Evolutionary conservation across 1,284 basidiomycete genomes (phyloP).

Genomic region (Papiliotrema nemorosa): DNA sequence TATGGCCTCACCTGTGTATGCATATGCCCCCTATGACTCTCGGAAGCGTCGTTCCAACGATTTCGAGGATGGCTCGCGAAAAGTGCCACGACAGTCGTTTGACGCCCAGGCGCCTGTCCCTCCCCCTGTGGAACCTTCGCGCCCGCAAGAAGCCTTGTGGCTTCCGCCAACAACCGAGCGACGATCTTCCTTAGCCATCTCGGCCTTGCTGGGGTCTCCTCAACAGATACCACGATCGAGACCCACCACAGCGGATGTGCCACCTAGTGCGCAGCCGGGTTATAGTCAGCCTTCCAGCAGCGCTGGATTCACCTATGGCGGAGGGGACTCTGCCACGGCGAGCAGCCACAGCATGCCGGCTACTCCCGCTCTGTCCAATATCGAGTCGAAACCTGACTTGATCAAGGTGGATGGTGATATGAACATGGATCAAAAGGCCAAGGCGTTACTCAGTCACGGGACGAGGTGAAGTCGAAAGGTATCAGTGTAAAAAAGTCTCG

Average conservation of each 20-base stretch:
- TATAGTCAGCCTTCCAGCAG: not conserved
- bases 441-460: conserved; percentile 14
- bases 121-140: conserved; percentile 9
- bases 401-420: conserved; percentile 1
- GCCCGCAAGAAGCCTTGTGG: conserved; percentile 33
- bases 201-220: conserved; percentile 42
- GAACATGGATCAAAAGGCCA: conserved; percentile 21
- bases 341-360: conserved; percentile 9
- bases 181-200: conserved; percentile 40
- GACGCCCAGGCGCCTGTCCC: not conserved
- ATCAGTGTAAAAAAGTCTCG: too few relatives aligned
- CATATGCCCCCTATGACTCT: conserved; percentile 21
- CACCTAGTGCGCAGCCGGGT: not conserved
- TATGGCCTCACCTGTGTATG: not conserved
- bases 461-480: not conserved
- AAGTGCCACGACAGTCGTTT: conserved; percentile 6
- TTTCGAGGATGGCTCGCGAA: conserved; percentile 16
- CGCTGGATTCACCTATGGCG: not conserved
- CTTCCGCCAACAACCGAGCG: conserved; percentile 40
- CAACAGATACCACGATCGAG: conserved; percentile 30
- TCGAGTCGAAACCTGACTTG: not conserved
- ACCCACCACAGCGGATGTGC: conserved; percentile 22
- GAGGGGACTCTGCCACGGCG: not conserved
- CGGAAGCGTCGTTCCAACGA: conserved; percentile 39
- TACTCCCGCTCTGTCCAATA: conserved; percentile 11